Percentiles rank a stretch among this genome's conserved stretches.
These are phyloP conservation scores for Oxalis stricta DNA, from an alignment of 441 rosid species.

Conservation along the genomic window DNA sequence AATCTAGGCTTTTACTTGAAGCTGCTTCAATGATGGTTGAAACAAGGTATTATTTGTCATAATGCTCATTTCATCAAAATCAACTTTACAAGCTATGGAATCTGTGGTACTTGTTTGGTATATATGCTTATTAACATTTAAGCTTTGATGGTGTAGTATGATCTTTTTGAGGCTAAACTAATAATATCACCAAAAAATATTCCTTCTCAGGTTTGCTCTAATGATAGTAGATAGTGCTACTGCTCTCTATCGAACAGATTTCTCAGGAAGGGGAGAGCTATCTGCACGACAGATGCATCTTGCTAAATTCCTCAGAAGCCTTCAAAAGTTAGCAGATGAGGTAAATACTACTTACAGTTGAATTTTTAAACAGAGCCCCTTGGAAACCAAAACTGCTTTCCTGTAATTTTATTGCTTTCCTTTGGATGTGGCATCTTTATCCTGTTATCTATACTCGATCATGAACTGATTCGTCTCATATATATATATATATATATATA, in stretches of 20 bases:
- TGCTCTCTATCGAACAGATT: conserved; percentile 87
- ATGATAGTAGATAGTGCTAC: conserved; percentile 95
- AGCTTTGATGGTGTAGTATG: not conserved
- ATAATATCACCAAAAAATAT: conserved; percentile 8
- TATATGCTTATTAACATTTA: too few species aligned
- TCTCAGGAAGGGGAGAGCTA: conserved; percentile 86
- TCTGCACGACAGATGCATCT: conserved; percentile 98
- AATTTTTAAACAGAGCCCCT: too few species aligned
- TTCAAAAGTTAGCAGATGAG: conserved; percentile 94
- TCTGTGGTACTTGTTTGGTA: not conserved
- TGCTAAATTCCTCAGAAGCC: conserved; percentile 85
- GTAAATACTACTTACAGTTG: conserved; percentile 17
- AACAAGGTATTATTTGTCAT: conserved; percentile 40
- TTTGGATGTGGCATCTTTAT: too few species aligned
- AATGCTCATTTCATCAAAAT: not conserved
- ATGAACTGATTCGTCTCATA: too few species aligned
- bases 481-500: too few species aligned
- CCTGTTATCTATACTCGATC: too few species aligned
- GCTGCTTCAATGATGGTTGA: conserved; percentile 99
- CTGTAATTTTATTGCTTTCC: too few species aligned
- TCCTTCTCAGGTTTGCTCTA: conserved; percentile 62
- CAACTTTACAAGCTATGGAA: not conserved
- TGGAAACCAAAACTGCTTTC: too few species aligned
- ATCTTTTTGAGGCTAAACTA: not conserved
- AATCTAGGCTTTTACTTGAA: conserved; percentile 88